phyloP scores from a whole-genome alignment of 2,329 filamentous ascomycete species.

The Knoxdaviesia capensis region DNA sequence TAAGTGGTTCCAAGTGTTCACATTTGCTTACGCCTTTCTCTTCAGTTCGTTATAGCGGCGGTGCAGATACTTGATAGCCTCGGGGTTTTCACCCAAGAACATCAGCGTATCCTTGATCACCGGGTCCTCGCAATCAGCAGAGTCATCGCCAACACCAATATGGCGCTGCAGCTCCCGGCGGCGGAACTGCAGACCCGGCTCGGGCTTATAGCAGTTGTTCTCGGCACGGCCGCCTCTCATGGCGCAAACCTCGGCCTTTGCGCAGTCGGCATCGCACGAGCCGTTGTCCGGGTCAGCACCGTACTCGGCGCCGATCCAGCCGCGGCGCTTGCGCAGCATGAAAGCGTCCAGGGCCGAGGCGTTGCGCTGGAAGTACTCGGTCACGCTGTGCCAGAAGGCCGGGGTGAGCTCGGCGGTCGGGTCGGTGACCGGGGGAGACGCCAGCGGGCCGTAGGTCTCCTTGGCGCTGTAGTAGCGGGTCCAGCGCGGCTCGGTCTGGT shows the following conservation, averaged over 20 bases:
- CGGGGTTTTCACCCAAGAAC: too few relatives aligned
- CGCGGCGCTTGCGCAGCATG: constrained; percentile 24
- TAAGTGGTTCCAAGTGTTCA: too few relatives aligned
- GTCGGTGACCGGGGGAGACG: constrained; percentile 16
- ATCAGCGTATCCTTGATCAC: too few relatives aligned
- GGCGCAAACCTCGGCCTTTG: constrained; percentile 26
- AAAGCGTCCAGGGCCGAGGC: constrained; percentile 23
- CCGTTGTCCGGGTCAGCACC: constrained; percentile 4
- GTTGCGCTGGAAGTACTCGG: constrained; percentile 22
- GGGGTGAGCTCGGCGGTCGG: constrained; percentile 26
- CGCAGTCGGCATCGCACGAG: constrained; percentile 21
- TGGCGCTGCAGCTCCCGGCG: constrained; percentile 8
- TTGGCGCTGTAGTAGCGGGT: constrained; percentile 34
- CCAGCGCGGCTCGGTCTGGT: constrained; percentile 27
- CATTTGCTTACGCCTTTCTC: too few relatives aligned
- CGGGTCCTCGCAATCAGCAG: too few relatives aligned
- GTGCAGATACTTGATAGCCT: too few relatives aligned
- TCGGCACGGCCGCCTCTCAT: constrained; percentile 29
- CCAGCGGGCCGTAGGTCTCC: constrained; percentile 26
- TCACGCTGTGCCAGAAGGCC: constrained; percentile 39
- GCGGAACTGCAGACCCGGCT: constrained; percentile 13
- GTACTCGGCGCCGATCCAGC: constrained; percentile 15
- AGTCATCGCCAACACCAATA: too few relatives aligned
- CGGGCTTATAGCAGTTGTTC: constrained; percentile 25
- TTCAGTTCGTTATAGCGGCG: too few relatives aligned